Base-by-base conservation (phyloP, 2,329 filamentous ascomycete genomes). In the Fusarium miscanthi region DNA sequence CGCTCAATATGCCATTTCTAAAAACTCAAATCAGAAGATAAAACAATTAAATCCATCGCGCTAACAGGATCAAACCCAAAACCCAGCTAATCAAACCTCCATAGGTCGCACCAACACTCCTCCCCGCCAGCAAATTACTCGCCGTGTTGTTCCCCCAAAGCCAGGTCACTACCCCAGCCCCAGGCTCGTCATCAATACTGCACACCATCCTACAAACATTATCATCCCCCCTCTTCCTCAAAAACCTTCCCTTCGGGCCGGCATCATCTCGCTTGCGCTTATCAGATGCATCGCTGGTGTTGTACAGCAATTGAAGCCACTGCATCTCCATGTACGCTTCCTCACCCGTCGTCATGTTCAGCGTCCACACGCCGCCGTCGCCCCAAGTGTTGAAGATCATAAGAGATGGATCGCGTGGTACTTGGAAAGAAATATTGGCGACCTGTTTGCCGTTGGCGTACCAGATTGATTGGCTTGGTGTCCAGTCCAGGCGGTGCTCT, bases 311-410 rank as follows among this genome's bases (percentile, higher is more conserved):
- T 5, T 56, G 52, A 25, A 56, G 38, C 52, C 52, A 56, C 27
- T 56, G 38, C 27, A 56, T 45, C 38, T 56, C 52, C 52, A 56
- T 56, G 17, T 56, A 56, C 9, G 52, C 52, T 16, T 56, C 52
- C 5, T 45, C 38, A 3, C 38, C 38, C 4, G 52, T 56, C 3
- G 52, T 45, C 52, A 56, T 30, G 27, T 30, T 30, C 27, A 9
- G 27, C 27, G 27, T 30, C 27, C 27, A 30, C 6, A 30, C 27
- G 27, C 27, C 27, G 27, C 27, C 27, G 9, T 30, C 27, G 27
- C 52, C 52, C 52, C 52, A 56, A 2, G 38, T 31, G 1, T 56
- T 45, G 3, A 56, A 56, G 0, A 56, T 45, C 17, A 56, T 45
- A 0, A 56, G 52, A 14, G 52, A 56, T 5, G 38, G 27, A 31